Evolutionary conservation across 106 monocot species (phyloP), one percentile per base, ranked within the genome.

Genomic region (Platanthera guangdongensis): DNA sequence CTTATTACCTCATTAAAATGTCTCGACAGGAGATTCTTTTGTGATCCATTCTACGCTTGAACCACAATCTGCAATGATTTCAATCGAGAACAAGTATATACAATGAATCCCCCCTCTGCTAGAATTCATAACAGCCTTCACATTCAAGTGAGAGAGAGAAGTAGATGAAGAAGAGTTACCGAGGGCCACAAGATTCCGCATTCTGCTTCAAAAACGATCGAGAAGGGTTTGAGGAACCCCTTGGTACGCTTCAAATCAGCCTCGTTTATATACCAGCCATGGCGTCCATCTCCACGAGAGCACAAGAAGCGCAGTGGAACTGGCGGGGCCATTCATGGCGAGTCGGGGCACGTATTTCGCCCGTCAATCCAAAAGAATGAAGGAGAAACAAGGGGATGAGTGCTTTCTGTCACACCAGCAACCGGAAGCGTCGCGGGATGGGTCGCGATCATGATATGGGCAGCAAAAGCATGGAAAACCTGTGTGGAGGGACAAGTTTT

Each of bases 31-130:
- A 94, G 82, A 83, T 94, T 92, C 84, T 99, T 25, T 99, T 14
- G 99, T 94, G 63, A 99, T 83, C 82, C 99, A 84, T 39, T 94
- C 99, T 6, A 94, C 88, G 71, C 99, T 94, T 52, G 99, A 89
- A 77, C 99, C 99, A 81, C 94, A 99, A 90, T 99, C 99, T 99
- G 81, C n/a, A 86, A 12, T 19, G 55, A 79, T 81, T 74, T 28
- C 28, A 39, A 39, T 3, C 39, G 39, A 39, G 39, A 0, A 39
- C 52, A 53, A 49, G 45, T 60, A 51, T 2, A 32, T 39, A 13
- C 57, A 48, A 79, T 53, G 47, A 70, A 47, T 48, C 25, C 47
- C 8, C 39, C 0, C 25, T 76, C 48, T 62, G 49, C 47, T 70
- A 48, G 70, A 48, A 48, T 70, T 5, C 51, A 46, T 12, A 21